Evolutionary conservation across 331 rosid species (phyloP).

Genomic region (Stylosanthes scabra): DNA sequence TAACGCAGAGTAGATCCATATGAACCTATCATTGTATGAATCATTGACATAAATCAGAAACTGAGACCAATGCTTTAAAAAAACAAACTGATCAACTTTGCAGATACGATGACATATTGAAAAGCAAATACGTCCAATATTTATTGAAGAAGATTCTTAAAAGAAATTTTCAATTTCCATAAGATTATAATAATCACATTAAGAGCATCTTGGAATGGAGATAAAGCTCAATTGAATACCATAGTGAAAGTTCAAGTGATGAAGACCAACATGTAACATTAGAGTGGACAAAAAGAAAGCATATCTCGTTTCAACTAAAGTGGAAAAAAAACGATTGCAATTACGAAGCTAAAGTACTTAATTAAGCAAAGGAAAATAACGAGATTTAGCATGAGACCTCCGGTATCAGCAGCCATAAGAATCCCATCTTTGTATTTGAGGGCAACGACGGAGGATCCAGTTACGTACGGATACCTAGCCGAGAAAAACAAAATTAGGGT

Average conservation of each 20-base stretch:
- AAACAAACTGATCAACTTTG: neutral
- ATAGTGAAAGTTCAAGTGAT: neutral
- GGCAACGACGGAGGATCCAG: slow-evolving; percentile 81
- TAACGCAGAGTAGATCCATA: slow-evolving; percentile 90
- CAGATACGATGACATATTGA: slow-evolving; percentile 2
- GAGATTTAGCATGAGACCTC: slow-evolving; percentile 48
- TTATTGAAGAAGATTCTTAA: neutral
- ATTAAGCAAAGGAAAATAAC: neutral
- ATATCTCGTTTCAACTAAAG: neutral
- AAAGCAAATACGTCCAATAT: neutral
- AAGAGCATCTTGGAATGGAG: neutral
- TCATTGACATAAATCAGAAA: slow-evolving; percentile 12
- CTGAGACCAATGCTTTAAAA: slow-evolving; percentile 4
- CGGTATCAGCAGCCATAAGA: slow-evolving; percentile 85
- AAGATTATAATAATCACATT: neutral
- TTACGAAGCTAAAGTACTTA: slow-evolving; percentile 3
- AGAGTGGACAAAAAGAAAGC: neutral
- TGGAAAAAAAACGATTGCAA: neutral
- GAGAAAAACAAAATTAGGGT: slow-evolving; percentile 31
- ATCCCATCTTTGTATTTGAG: slow-evolving; percentile 86
- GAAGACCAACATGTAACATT: neutral
- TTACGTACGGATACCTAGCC: slow-evolving; percentile 78
- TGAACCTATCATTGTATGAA: slow-evolving; percentile 53
- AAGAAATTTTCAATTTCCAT: slow-evolving; percentile 10
- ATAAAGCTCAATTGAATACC: neutral